Evolutionary conservation across 2,329 filamentous ascomycete species (phyloP).

Genomic region (Cadophora malorum): DNA sequence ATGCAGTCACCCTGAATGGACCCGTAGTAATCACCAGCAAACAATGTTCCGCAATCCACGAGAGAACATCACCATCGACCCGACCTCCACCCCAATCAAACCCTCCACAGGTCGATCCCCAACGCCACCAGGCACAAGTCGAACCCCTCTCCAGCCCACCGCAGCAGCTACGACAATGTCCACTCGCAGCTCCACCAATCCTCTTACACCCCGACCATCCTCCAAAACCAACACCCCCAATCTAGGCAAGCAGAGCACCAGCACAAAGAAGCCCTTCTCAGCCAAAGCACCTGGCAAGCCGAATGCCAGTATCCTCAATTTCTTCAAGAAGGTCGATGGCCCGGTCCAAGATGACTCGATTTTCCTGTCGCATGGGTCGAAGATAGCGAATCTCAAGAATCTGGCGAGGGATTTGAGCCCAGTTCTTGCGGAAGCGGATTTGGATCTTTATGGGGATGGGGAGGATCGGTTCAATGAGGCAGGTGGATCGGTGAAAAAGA

Average conservation of each 20-base stretch:
- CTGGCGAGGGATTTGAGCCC: constrained; percentile 25
- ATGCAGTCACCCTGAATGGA: not conserved
- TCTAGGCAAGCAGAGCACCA: constrained; percentile 23
- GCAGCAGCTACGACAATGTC: constrained; percentile 35
- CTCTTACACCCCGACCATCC: constrained; percentile 40
- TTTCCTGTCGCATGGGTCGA: constrained; percentile 53
- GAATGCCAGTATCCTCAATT: constrained; percentile 74
- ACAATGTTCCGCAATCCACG: constrained; percentile 62
- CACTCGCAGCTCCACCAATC: constrained; percentile 40
- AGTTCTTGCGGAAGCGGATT: constrained; percentile 26
- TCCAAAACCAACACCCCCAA: constrained; percentile 40
- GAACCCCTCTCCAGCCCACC: constrained; percentile 22
- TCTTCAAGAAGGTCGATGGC: constrained; percentile 72
- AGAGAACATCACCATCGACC: constrained; percentile 49
- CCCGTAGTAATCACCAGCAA: not conserved
- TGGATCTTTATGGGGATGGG: constrained; percentile 40
- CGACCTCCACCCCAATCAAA: constrained; percentile 45
- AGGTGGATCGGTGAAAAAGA: constrained; percentile 49
- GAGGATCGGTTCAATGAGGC: constrained; percentile 51
- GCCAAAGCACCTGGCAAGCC: constrained; percentile 43
- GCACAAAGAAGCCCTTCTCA: constrained; percentile 36
- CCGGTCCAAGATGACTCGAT: constrained; percentile 59
- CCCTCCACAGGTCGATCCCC: constrained; percentile 59
- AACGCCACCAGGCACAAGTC: constrained; percentile 51
- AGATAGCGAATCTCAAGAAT: constrained; percentile 28